Percentiles rank a stretch among this genome's conserved stretches.
Evolutionary conservation across 805 yeast species (phyloP).

Genomic region (Yarrowia alimentaria): DNA sequence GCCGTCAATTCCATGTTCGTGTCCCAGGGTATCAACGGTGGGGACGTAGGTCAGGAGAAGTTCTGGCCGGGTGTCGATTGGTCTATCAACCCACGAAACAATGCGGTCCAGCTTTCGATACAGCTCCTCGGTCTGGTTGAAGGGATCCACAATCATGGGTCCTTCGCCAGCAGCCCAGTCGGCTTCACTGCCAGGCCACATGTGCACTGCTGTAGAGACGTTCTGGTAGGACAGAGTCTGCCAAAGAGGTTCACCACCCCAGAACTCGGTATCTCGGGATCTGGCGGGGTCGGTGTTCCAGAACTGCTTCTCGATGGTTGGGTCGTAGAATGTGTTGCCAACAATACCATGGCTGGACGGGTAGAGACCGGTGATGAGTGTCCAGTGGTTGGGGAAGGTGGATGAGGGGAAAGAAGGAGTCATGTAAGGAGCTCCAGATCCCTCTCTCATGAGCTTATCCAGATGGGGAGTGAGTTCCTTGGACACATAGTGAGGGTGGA

Average conservation of each 20-base stretch:
- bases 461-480: slow-evolving; percentile 65
- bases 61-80: slow-evolving; percentile 64
- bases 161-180: slow-evolving; percentile 48
- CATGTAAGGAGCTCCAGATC: slow-evolving; percentile 77
- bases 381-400: slow-evolving; percentile 91
- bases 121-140: slow-evolving; percentile 61
- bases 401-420: slow-evolving; percentile 83
- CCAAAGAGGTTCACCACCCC: slow-evolving; percentile 96
- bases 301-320: slow-evolving; percentile 54
- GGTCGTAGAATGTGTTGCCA: slow-evolving; percentile 76
- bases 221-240: slow-evolving; percentile 64
- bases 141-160: slow-evolving; percentile 57
- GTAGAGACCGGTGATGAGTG: slow-evolving; percentile 78
- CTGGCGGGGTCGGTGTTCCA: slow-evolving; percentile 56
- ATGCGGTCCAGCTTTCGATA: slow-evolving; percentile 58
- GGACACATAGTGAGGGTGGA: slow-evolving; percentile 84
- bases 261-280: slow-evolving; percentile 59
- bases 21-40: slow-evolving; percentile 76
- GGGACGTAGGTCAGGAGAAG: slow-evolving; percentile 77
- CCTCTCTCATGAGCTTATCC: slow-evolving; percentile 53
- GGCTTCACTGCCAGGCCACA: slow-evolving; percentile 96
- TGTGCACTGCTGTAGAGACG: slow-evolving; percentile 71
- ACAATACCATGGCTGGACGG: slow-evolving; percentile 87
- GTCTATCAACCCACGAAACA: slow-evolving; percentile 62
- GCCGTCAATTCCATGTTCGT: slow-evolving; percentile 67